Conservation (phyloP, 306 rosid genomes). For the Aeschynomene evenia region DNA sequence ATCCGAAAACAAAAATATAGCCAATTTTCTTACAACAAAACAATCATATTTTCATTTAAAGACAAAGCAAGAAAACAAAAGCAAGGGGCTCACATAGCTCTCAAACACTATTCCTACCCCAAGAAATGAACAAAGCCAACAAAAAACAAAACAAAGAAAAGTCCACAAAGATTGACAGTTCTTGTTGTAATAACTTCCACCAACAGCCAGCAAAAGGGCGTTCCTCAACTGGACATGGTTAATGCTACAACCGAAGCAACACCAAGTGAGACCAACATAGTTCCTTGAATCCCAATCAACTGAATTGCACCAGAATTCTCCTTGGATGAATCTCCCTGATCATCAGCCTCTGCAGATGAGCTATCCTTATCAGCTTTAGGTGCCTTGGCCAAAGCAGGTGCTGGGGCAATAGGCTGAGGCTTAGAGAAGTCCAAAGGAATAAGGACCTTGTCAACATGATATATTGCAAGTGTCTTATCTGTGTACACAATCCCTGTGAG, state of each 20-base stretch:
- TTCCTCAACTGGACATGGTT: slow-evolving; percentile 1
- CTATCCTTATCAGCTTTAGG: slow-evolving; percentile 45
- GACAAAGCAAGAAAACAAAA: slow-evolving; percentile 7
- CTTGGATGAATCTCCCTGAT: slow-evolving; percentile 21
- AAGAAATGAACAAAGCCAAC: neutral
- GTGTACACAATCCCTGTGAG: slow-evolving; percentile 59
- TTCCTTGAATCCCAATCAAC: slow-evolving; percentile 15
- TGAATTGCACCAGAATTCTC: slow-evolving; percentile 34
- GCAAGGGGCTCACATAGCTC: slow-evolving; percentile 8
- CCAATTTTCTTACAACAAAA: slow-evolving; percentile 13
- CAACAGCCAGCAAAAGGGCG: neutral
- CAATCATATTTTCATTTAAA: neutral
- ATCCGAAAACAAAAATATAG: neutral
- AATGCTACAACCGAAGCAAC: slow-evolving; percentile 20
- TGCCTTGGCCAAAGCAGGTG: slow-evolving; percentile 38
- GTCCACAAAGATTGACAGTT: neutral
- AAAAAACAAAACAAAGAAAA: neutral
- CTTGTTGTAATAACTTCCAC: neutral
- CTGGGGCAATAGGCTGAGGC: slow-evolving; percentile 47
- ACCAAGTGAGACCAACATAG: slow-evolving; percentile 18
- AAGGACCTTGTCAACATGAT: slow-evolving; percentile 59
- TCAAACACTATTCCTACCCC: slow-evolving; percentile 11
- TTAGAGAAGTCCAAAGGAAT: slow-evolving; percentile 53
- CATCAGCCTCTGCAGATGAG: slow-evolving; percentile 31
- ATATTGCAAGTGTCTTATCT: slow-evolving; percentile 59